Evolutionary conservation across 2,329 filamentous ascomycete genomes (phyloP), one percentile per base, ranked within the genome.

Genomic region (Xylaria digitata): DNA sequence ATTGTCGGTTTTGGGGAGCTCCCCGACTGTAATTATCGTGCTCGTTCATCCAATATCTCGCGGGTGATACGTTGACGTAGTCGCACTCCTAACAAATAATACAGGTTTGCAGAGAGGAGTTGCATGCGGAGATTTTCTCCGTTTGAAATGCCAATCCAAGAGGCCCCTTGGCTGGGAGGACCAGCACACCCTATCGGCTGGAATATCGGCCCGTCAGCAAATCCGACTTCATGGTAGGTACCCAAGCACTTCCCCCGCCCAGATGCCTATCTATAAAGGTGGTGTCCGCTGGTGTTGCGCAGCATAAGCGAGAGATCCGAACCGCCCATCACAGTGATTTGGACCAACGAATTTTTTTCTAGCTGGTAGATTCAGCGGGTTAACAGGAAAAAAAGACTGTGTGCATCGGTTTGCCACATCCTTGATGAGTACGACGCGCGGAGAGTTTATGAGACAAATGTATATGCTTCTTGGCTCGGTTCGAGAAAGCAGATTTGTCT

Each of bases 301-400:
- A 64, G 66, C 68, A 63, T 70, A 68, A 68, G 68, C 68, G 68
- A 70, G 59, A 62, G 59, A 60, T 68, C 63, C 54, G 54, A 63
- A 58, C 65, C 65, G 23, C 30, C n/a, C 26, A 62, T 17, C 21
- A 48, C 37, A 40, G 15, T 26, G 43, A 26, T 53, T 53, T 62
- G 48, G 58, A 26, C 45, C 57, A 49, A 48, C 52, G 43, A 37
- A 30, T 49, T n/a, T 54, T 23, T 26, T 5, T 8, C 43, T 3
- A 7, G 19, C 34, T 40, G 8, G 37, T 19, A 62, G 17, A 49
- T 37, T 46, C 46, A 43, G 46, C 57, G 40, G 23, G 32, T 17
- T 19, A 52, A 59, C 17, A 21, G 55, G 11, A 13, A 19, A 32
- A 17, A 17, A n/a, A 42, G 55, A 63, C 34, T 30, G 19, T 49